Base-by-base conservation (phyloP, 305 asterid genomes). In the Lippia alba region DNA sequence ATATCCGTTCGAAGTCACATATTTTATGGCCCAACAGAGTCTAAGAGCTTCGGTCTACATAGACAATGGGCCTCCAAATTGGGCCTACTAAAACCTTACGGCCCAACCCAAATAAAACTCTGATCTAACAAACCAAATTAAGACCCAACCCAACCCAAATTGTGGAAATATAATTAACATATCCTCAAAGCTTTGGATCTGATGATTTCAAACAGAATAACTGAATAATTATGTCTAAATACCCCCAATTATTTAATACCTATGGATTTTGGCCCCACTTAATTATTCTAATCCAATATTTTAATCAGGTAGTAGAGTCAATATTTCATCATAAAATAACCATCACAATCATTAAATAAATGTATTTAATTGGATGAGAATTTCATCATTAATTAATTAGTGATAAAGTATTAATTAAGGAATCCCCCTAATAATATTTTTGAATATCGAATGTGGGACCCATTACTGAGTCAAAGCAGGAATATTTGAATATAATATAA, bases 161-260 rank as follows among this genome's bases (percentile, higher is more conserved):
- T 10, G n/a, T 8, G 36, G 7, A 36, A 56, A 56, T 34, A 56
- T 56, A 24, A 24, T 56, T 24, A 24, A 24, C 24, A 24, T 11
- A 56, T 30, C 30, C 41, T 9, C 61, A 56, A 56, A 56, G 8
- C 61, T 30, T 56, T 40, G 64, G 64, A 58, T 34, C 24, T 32
- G 14, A 14, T 58, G 45, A 58, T 34, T 58, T 58, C 36, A 58
- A 32, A n/a, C 12, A 58, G 6, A 58, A 32, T n/a, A 32, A n/a
- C 33, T n/a, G 6, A 58, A 32, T n/a, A 32, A n/a, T 58, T n/a
- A 32, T 58, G 64, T 58, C 7, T 40, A 24, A 24, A 8, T 30
- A 56, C n/a, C 18, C 9, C 44, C 41, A 7, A 53, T 55, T 55
- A 16, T 17, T 53, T 56, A 56, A 20, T 19, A 51, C 4, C 18